Percentiles rank a stretch among this genome's conserved stretches.
Conservation (phyloP, 768 basidiomycete species). For the Lentinula lateritia region DNA sequence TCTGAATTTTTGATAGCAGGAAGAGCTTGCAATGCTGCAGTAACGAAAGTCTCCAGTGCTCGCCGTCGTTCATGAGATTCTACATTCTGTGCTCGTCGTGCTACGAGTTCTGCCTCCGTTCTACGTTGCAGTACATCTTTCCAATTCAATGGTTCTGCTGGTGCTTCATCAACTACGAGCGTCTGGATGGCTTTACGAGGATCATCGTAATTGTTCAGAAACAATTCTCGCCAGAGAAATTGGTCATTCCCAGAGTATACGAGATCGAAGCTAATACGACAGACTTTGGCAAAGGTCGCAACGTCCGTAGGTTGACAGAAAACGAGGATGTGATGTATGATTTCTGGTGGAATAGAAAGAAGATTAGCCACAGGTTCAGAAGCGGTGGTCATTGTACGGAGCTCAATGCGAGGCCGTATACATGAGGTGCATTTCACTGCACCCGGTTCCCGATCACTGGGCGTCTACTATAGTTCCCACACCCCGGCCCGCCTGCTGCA, state of each 20-base stretch:
- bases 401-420: background rate
- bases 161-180: conserved; percentile 8
- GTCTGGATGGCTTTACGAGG: conserved; percentile 33
- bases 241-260: conserved; percentile 47
- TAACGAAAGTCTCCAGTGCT: conserved; percentile 35
- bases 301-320: conserved; percentile 55
- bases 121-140: conserved; percentile 32
- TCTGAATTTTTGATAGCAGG: conserved; percentile 14
- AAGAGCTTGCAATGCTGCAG: conserved; percentile 30
- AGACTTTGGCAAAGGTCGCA: conserved; percentile 53
- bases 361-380: background rate
- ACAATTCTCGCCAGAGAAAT: conserved; percentile 66
- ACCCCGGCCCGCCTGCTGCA: background rate
- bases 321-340: conserved; percentile 51
- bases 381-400: background rate
- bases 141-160: conserved; percentile 18
- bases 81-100: background rate
- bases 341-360: conserved; percentile 48
- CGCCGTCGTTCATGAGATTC: conserved; percentile 13
- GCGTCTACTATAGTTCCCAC: background rate
- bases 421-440: background rate
- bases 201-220: conserved; percentile 62
- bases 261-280: conserved; percentile 38
- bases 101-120: conserved; percentile 33
- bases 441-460: background rate